Evolutionary conservation across 495 filamentous ascomycete genomes (phyloP).

Genomic region (Penicillium odoratum): DNA sequence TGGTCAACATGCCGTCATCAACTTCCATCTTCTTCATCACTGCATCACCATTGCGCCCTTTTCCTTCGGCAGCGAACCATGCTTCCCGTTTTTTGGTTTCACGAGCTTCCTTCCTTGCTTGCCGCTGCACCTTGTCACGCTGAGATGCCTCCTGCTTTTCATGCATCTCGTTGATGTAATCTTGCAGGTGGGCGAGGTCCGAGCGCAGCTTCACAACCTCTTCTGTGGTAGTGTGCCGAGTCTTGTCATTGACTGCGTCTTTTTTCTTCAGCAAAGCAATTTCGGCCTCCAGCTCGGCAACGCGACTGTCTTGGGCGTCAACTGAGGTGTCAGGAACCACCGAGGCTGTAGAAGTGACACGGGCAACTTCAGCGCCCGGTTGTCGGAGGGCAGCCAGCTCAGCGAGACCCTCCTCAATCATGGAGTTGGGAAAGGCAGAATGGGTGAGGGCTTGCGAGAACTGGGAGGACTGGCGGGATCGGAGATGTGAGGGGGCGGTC

Average conservation of each 20-base stretch:
- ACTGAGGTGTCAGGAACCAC: slow-evolving; percentile 12
- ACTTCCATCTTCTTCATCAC: slow-evolving; percentile 38
- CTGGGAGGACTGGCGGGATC: slow-evolving; percentile 17
- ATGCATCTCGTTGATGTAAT: slow-evolving; percentile 44
- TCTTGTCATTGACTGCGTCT: slow-evolving; percentile 38
- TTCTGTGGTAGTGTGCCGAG: slow-evolving; percentile 36
- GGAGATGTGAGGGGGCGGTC: slow-evolving; percentile 24
- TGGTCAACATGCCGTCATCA: slow-evolving; percentile 36
- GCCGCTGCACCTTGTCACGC: slow-evolving; percentile 35
- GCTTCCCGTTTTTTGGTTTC: slow-evolving; percentile 41
- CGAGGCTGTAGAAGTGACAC: slow-evolving; percentile 12
- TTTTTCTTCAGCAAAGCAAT: slow-evolving; percentile 42
- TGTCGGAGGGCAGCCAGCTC: slow-evolving; percentile 47
- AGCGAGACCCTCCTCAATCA: slow-evolving; percentile 57
- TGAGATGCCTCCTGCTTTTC: slow-evolving; percentile 40
- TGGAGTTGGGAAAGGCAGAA: slow-evolving; percentile 49
- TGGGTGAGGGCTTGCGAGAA: slow-evolving; percentile 55
- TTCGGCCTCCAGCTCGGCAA: slow-evolving; percentile 37
- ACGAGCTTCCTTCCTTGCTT: slow-evolving; percentile 44
- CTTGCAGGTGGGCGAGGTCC: slow-evolving; percentile 38
- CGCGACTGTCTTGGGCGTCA: slow-evolving; percentile 32
- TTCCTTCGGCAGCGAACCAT: slow-evolving; percentile 50
- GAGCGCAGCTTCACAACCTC: slow-evolving; percentile 43
- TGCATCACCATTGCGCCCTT: slow-evolving; percentile 45
- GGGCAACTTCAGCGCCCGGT: slow-evolving; percentile 14